Percentiles rank a stretch among this genome's conserved stretches.
Evolutionary conservation across 768 basidiomycete genomes (phyloP).

Genomic region (Megacollybia marginata): DNA sequence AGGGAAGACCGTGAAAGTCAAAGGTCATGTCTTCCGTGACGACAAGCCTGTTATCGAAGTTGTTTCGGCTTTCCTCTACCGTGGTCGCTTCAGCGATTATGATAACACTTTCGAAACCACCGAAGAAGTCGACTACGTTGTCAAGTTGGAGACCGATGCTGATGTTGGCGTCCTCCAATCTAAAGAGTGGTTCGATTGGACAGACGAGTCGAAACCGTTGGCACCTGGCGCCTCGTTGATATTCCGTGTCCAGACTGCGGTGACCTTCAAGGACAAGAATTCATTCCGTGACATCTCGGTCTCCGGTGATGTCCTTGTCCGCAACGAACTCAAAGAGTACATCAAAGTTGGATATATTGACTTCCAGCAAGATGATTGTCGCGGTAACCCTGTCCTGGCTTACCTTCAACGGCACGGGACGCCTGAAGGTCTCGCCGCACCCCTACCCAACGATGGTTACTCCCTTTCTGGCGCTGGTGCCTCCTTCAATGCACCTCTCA

Average conservation of each 20-base stretch:
- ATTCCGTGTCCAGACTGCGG: slow-evolving; percentile 83
- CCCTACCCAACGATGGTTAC: slow-evolving; percentile 84
- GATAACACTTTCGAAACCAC: slow-evolving; percentile 93
- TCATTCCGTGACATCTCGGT: slow-evolving; percentile 78
- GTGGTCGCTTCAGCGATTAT: slow-evolving; percentile 89
- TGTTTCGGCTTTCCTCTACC: slow-evolving; percentile 92
- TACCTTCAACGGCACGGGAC: slow-evolving; percentile 90
- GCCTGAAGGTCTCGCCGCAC: slow-evolving; percentile 66
- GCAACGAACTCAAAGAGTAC: slow-evolving; percentile 81
- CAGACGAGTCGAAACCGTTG: slow-evolving; percentile 72
- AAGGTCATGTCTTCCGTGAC: slow-evolving; percentile 73
- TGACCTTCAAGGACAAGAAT: slow-evolving; percentile 87
- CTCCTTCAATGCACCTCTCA: slow-evolving; percentile 74
- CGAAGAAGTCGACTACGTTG: slow-evolving; percentile 83
- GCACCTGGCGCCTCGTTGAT: slow-evolving; percentile 75
- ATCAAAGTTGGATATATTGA: slow-evolving; percentile 86
- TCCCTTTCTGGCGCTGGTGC: slow-evolving; percentile 58
- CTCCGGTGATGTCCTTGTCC: slow-evolving; percentile 78
- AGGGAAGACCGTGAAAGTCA: slow-evolving; percentile 91
- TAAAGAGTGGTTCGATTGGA: slow-evolving; percentile 99
- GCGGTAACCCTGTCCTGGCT: slow-evolving; percentile 89
- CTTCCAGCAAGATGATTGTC: slow-evolving; percentile 79
- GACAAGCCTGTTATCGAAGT: slow-evolving; percentile 87
- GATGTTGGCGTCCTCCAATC: slow-evolving; percentile 85
- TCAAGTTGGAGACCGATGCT: slow-evolving; percentile 69